Evolutionary conservation across 805 yeast genomes (phyloP), one percentile per base, ranked within the genome.

Genomic region (Lipomyces yamadae): DNA sequence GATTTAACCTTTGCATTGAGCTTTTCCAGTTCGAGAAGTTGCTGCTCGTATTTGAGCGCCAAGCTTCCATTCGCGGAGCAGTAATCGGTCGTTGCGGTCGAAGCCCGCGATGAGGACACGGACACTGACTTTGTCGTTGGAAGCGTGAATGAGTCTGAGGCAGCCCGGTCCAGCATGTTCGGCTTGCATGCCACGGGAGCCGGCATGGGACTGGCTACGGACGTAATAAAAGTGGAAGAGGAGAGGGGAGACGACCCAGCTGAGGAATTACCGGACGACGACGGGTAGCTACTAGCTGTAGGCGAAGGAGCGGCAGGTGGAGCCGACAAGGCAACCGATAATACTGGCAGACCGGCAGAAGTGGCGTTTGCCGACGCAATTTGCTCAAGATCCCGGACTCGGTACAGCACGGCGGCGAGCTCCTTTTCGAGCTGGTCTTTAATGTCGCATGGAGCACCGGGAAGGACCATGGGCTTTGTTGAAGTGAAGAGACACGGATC

Each of bases 341-440:
- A 15, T 37, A 56, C 42, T n/a, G 55, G 48, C 24, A 54, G 18
- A 29, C 54, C 48, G 24, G 56, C 24, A 18, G 61, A 39, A 32
- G 64, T 30, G 42, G 61, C 34, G 45, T 24, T 24, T 24, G 57
- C 2, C 11, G 60, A 34, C 34, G 60, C 57, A 33, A 48, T 37
- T 11, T 61, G 55, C 30, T 59, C 64, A 15, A 68, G 69, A 37
- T 68, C 71, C 32, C 71, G 67, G 48, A 68, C 69, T 2, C 69
- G 69, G 56, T 68, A 68, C 24, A 68, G 58, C 11, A 68, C 67
- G 37, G 67, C 64, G 35, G 71, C 71, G 54, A 68, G 69, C 56
- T 65, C 71, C 58, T 63, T 68, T 37, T 68, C 71, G 8, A 68
- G 69, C 65, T 68, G 71, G 64, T 68, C 71, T 57, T 68, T 68